Evolutionary conservation across 257 asterid species (phyloP), one percentile per base, ranked within the genome.

Genomic region (Buddleja alternifolia): DNA sequence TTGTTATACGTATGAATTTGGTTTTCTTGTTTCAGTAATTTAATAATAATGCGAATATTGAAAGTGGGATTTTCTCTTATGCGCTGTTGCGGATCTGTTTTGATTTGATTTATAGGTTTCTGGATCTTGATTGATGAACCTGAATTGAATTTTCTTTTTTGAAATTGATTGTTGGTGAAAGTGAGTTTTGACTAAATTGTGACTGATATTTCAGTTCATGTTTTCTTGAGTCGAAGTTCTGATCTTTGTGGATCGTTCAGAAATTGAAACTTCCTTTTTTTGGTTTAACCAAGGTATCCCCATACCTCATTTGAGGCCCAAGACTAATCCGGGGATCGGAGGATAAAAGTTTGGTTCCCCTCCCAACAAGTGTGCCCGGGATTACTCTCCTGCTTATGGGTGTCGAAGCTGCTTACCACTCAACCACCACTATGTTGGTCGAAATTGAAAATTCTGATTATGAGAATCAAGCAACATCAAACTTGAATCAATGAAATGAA

Each of bases 111-210:
- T 48, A 37, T 62, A 74, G 53, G 19, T 56, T 67, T 57, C 68
- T 10, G 50, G 70, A 67, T 69, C 63, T 73, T 55, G 71, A 66
- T 70, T 20, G 24, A 34, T 60, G 61, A 46, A 41, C 67, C 29
- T n/a, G 71, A 55, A 24, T 50, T 17, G n/a, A n/a, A n/a, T 12
- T 42, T 46, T 37, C 16, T 50, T 60, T 58, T 52, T 8, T 16
- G n/a, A n/a, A 34, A 29, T 17, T 61, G 58, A 45, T 63, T 65
- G 15, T 50, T 45, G 74, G 39, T 11, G 25, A 16, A 55, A 25
- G n/a, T 69, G 32, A 72, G 59, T 50, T 62, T 70, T 80, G 74
- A 54, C 70, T 20, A 24, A 47, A 47, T 37, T 73, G 74, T 41
- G 52, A 55, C 67, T 29, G 63, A 50, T 52, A 42, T 32, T 34